Base-by-base conservation (phyloP, 2,329 filamentous ascomycete species). In the Penicillium italicum region DNA sequence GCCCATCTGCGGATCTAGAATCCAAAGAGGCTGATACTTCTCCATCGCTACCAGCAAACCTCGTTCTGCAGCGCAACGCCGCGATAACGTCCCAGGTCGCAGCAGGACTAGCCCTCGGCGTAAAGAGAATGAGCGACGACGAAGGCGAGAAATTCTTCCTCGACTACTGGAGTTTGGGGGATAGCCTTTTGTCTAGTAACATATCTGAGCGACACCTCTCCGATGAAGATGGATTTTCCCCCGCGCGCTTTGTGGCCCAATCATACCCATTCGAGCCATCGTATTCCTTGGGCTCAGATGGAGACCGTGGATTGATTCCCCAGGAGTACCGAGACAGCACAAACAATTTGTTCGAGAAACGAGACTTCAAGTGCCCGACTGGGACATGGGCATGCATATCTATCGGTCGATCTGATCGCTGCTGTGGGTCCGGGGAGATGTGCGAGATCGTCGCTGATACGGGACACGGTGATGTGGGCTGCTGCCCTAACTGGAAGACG, bases 351-450 rank as follows among this genome's bases (percentile, higher is more conserved):
- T 34, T 66, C 16, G 47, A 57, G 3, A 14, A 47, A 33, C 49
- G 83, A 55, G 79, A 77, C 45, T 87, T 84, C 64, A 68, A 80
- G 57, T 87, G 85, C 66, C 85, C 85, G 0, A 66, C 74, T 7
- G 81, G 77, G 18, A 86, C 83, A 0, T 72, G 66, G 20, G 74
- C 75, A 37, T 87, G 85, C 66, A 73, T 76, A 7, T 77, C 74
- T 3, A 84, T 86, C 61, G 76, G 76, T 14, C 77, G 80, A 20
- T 79, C 83, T 1, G 77, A 84, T 66, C 82, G 80, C 62, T 87
- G 85, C 67, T 87, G 85, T 63, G 72, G 75, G 4, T 73, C 71
- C 2, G 76, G 76, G 2, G 78, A 80, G 58, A 79, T 75, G 0
- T 87, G 85, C 64, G 76, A 84, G 22, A 69, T 77, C 4, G 76